These are phyloP conservation scores for Pigoraptor vietnamica DNA, from an alignment of 78 protist species.

Conservation along the genomic window DNA sequence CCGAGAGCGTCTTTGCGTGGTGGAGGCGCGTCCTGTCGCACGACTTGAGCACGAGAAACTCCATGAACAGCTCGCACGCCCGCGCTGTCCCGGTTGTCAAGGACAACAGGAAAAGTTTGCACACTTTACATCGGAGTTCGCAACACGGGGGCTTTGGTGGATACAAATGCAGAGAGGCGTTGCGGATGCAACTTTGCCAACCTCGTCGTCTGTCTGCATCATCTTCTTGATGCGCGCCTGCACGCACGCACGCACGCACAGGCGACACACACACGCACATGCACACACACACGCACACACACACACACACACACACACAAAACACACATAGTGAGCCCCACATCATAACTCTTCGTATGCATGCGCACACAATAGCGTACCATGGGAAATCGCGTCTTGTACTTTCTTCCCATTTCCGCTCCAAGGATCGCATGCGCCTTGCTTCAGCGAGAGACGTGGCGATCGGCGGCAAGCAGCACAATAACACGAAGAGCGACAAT, in stretches of 20 bases:
- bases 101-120: neutral
- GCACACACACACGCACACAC: too few relatives aligned
- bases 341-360: too few relatives aligned
- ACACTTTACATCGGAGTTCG: neutral
- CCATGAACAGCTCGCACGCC: neutral
- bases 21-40: neutral
- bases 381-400: neutral
- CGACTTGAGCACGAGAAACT: neutral
- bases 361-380: too few relatives aligned
- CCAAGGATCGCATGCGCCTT: neutral
- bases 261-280: too few relatives aligned
- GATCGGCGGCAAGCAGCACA: neutral
- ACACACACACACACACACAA: too few relatives aligned
- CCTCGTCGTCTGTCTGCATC: constrained; percentile 39
- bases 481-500: neutral
- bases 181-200: constrained; percentile 24
- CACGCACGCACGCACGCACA: neutral
- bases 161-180: constrained; percentile 16
- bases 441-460: neutral
- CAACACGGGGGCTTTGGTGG: neutral
- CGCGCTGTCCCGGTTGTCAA: neutral
- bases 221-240: constrained; percentile 30
- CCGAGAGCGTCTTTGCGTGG: neutral
- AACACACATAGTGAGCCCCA: neutral
- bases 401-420: neutral